Percentiles rank a stretch among this genome's conserved stretches.
phyloP scores from a whole-genome alignment of 257 asterid species.

The Solanum medicagineum region DNA sequence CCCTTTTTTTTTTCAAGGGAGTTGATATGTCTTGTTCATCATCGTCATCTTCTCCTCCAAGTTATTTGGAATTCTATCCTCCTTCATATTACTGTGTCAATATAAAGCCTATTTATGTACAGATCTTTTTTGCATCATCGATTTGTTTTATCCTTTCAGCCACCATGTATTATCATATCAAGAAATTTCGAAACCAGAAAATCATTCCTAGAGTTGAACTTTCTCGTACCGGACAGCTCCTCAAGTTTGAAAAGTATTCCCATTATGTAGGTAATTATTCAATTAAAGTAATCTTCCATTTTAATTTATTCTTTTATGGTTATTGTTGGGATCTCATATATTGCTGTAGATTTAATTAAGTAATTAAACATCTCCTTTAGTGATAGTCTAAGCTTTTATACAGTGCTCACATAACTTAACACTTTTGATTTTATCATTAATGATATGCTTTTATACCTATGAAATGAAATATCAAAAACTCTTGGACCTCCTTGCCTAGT shows the following conservation, averaged over 20 bases:
- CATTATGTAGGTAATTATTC: constrained; percentile 75
- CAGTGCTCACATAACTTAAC: too few relatives aligned
- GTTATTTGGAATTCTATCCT: background rate
- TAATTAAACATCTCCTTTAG: background rate
- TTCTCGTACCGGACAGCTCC: constrained; percentile 51
- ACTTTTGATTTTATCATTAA: background rate
- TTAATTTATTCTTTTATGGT: background rate
- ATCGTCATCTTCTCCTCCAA: background rate
- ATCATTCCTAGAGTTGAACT: constrained; percentile 47
- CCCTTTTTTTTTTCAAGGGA: background rate
- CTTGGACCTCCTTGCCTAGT: background rate
- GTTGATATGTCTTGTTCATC: background rate
- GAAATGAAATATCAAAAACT: too few relatives aligned
- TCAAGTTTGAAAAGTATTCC: constrained; percentile 63
- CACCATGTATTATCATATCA: constrained; percentile 51
- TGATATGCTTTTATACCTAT: background rate
- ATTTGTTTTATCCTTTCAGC: constrained; percentile 64
- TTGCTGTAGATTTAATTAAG: background rate
- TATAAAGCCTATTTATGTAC: constrained; percentile 26
- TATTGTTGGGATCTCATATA: background rate
- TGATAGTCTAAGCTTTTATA: background rate
- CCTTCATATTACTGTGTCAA: constrained; percentile 20
- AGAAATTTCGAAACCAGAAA: constrained; percentile 35
- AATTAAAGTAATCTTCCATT: background rate
- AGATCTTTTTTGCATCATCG: constrained; percentile 61